Evolutionary conservation across 2,329 filamentous ascomycete genomes (phyloP).

Genomic region (Chrysosporium keratinophilum): DNA sequence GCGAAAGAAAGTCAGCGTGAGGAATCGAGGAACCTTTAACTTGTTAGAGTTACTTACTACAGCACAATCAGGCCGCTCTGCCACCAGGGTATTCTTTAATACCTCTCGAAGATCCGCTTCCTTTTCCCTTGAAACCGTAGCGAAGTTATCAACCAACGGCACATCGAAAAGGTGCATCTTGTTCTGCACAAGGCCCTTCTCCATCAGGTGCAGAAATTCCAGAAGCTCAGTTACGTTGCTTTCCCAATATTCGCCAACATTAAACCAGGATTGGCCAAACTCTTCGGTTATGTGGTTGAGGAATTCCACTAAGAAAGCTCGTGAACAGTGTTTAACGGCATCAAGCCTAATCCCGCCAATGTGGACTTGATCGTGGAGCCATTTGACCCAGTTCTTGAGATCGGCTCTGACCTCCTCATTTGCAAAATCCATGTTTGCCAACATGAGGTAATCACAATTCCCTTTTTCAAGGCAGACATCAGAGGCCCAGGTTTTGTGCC

Average conservation of each 20-base stretch:
- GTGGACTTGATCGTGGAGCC: slow-evolving; percentile 52
- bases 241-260: slow-evolving; percentile 62
- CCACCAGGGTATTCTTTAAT: slow-evolving; percentile 51
- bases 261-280: slow-evolving; percentile 47
- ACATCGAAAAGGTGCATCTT: slow-evolving; percentile 56
- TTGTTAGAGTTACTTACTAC: slow-evolving; percentile 42
- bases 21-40: background rate
- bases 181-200: no score
- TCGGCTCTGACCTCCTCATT: slow-evolving; percentile 55
- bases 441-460: slow-evolving; percentile 62
- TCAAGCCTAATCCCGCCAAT: slow-evolving; percentile 60
- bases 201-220: slow-evolving; percentile 49
- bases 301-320: slow-evolving; percentile 56
- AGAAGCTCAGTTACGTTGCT: slow-evolving; percentile 47
- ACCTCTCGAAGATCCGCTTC: slow-evolving; percentile 53
- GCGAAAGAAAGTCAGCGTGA: background rate
- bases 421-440: slow-evolving; percentile 57
- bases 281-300: slow-evolving; percentile 46
- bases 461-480: slow-evolving; percentile 55
- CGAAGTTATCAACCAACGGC: slow-evolving; percentile 59
- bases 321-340: slow-evolving; percentile 62
- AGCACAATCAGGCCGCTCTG: slow-evolving; percentile 44
- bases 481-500: slow-evolving; percentile 53
- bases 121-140: slow-evolving; percentile 46
- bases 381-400: slow-evolving; percentile 56